Evolutionary conservation across 768 basidiomycete species (phyloP).

Genomic region (Leccinum variicolor): DNA sequence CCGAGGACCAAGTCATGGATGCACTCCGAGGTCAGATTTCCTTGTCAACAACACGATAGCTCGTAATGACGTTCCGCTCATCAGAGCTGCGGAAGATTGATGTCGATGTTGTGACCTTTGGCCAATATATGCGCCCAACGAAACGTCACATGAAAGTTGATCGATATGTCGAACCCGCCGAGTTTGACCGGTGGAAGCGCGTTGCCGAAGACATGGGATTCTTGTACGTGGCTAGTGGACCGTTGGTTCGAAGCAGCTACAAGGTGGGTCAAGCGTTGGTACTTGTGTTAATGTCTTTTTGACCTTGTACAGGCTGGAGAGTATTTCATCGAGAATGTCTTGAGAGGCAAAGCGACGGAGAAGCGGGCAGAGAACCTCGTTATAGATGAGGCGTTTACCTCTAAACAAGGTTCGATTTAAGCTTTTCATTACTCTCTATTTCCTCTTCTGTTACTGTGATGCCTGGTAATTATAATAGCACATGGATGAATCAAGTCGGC

Average conservation of each 20-base stretch:
- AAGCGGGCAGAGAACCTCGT: constrained; percentile 37
- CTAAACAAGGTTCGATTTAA: constrained; percentile 8
- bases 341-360: constrained; percentile 55
- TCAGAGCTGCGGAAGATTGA: constrained; percentile 82
- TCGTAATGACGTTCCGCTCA: not conserved
- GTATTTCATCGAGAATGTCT: constrained; percentile 89
- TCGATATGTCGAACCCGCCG: constrained; percentile 89
- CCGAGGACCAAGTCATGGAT: constrained; percentile 73
- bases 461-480: not conserved
- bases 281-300: not conserved
- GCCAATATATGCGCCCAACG: constrained; percentile 99
- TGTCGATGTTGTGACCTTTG: constrained; percentile 98
- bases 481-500: not conserved
- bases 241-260: constrained; percentile 93
- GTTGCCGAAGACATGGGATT: constrained; percentile 93
- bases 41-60: not conserved
- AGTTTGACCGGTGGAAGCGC: constrained; percentile 90
- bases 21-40: constrained; percentile 69
- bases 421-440: not conserved
- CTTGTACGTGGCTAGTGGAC: constrained; percentile 95
- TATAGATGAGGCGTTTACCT: constrained; percentile 14
- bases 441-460: not conserved
- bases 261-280: constrained; percentile 58
- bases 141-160: constrained; percentile 99
- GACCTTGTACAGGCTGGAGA: constrained; percentile 74